Evolutionary conservation across 768 basidiomycete species (phyloP).

Genomic region (Candolleomyces aberdarensis): DNA sequence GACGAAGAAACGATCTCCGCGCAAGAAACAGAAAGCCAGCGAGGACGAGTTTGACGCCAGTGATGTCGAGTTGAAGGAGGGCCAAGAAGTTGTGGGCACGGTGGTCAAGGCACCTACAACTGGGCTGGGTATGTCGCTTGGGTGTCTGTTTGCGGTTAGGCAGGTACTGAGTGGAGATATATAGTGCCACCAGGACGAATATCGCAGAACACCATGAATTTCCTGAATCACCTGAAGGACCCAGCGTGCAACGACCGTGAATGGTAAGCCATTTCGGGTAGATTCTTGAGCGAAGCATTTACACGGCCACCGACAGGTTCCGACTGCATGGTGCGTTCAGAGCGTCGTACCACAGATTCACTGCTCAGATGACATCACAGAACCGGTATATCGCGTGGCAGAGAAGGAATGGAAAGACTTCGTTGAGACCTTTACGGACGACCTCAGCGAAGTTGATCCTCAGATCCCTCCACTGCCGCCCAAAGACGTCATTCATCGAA

Average conservation of each 20-base stretch:
- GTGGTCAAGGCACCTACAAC: constrained; percentile 81
- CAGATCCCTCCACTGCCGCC: constrained; percentile 87
- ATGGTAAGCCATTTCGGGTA: constrained; percentile 45
- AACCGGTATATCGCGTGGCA: constrained; percentile 75
- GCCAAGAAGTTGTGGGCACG: constrained; percentile 67
- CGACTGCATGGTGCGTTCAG: constrained; percentile 62
- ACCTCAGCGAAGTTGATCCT: constrained; percentile 69
- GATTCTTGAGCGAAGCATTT: neutral
- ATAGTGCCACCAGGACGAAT: constrained; percentile 82
- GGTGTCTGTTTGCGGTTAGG: neutral
- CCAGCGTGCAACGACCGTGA: constrained; percentile 81
- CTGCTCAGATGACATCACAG: constrained; percentile 29
- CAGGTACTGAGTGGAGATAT: constrained; percentile 42
- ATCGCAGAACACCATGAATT: constrained; percentile 82
- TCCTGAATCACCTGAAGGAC: constrained; percentile 65
- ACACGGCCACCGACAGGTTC: constrained; percentile 54
- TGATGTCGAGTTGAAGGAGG: constrained; percentile 50
- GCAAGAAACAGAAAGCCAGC: constrained; percentile 29
- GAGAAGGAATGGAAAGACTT: constrained; percentile 91
- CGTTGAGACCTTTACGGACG: constrained; percentile 64
- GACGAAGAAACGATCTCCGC: constrained; percentile 13
- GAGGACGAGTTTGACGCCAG: constrained; percentile 26
- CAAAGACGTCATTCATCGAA: constrained; percentile 89
- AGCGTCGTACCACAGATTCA: neutral
- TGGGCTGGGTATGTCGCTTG: constrained; percentile 60